Evolutionary conservation across 2,329 filamentous ascomycete genomes (phyloP).

Genomic region (Aspergillus sp.): DNA sequence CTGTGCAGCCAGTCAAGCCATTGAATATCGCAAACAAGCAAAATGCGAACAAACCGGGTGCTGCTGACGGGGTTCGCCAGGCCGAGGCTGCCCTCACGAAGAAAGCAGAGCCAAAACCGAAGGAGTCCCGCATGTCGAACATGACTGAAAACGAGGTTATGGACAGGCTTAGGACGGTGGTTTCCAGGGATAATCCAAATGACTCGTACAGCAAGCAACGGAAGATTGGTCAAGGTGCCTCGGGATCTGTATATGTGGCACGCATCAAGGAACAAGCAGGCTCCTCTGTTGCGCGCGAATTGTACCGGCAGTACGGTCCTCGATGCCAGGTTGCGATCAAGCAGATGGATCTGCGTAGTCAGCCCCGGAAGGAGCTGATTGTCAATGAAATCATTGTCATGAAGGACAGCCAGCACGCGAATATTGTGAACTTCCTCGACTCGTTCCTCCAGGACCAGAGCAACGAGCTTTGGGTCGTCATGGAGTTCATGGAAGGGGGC

Average conservation of each 20-base stretch:
- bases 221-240: constrained; percentile 98
- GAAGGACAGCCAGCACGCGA: constrained; percentile 96
- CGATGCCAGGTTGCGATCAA: constrained; percentile 94
- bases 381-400: constrained; percentile 99
- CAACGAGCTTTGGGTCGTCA: constrained; percentile 96
- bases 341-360: constrained; percentile 97
- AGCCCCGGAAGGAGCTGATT: constrained; percentile 94
- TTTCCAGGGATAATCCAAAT: constrained; percentile 90
- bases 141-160: constrained; percentile 98
- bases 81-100: constrained; percentile 82
- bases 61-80: constrained; percentile 66
- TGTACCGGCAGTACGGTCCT: constrained; percentile 69
- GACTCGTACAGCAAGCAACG: constrained; percentile 98
- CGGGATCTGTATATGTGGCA: constrained; percentile 94
- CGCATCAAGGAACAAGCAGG: constrained; percentile 82
- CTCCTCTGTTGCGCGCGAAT: constrained; percentile 68
- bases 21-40: constrained; percentile 67
- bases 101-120: constrained; percentile 66
- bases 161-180: constrained; percentile 86
- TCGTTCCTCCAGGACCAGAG: constrained; percentile 93
- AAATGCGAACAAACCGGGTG: constrained; percentile 33
- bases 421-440: constrained; percentile 98
- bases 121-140: constrained; percentile 95
- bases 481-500: constrained; percentile 99
- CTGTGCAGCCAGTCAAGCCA: constrained; percentile 57